Evolutionary conservation across 225 moss, liverwort and hornwort species (phyloP).

Genomic region (Polytrichum commune): DNA sequence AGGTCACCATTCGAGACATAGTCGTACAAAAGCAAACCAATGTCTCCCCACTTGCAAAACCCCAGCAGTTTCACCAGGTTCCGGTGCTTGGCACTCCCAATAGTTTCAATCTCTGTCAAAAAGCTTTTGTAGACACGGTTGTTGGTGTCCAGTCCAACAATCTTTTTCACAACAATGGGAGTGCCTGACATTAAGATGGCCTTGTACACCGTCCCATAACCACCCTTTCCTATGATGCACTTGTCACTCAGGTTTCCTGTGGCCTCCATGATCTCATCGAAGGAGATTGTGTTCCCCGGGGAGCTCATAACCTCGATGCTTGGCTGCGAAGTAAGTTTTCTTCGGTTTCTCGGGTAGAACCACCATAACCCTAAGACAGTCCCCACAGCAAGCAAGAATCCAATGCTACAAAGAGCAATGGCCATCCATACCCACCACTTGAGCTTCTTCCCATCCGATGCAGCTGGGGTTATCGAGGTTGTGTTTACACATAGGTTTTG

Average conservation of each 20-base stretch:
- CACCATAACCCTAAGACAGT: background rate
- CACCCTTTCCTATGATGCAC: slow-evolving; percentile 27
- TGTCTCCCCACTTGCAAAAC: slow-evolving; percentile 25
- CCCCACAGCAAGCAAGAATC: slow-evolving; percentile 1
- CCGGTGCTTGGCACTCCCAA: slow-evolving; percentile 23
- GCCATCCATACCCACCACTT: slow-evolving; percentile 8
- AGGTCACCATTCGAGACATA: slow-evolving; percentile 38
- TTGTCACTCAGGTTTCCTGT: slow-evolving; percentile 27
- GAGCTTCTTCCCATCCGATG: background rate
- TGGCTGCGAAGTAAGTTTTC: background rate
- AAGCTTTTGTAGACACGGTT: slow-evolving; percentile 20
- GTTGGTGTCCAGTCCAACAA: slow-evolving; percentile 16
- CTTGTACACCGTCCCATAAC: slow-evolving; percentile 35
- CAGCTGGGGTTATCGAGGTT: background rate
- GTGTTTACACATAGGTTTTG: slow-evolving; percentile 8
- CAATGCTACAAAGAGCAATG: slow-evolving; percentile 12
- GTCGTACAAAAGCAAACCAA: slow-evolving; percentile 37
- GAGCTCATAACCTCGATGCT: slow-evolving; percentile 16
- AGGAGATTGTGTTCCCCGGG: slow-evolving; percentile 8
- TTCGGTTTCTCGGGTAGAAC: slow-evolving; percentile 1
- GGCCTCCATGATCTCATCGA: slow-evolving; percentile 28
- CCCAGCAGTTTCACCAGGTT: slow-evolving; percentile 44
- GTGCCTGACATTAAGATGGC: slow-evolving; percentile 12
- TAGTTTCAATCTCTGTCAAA: slow-evolving; percentile 28
- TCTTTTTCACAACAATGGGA: slow-evolving; percentile 30